Evolutionary conservation across 352 stramenopile species (phyloP).

Genomic region (Phytophthora cryptogea): DNA sequence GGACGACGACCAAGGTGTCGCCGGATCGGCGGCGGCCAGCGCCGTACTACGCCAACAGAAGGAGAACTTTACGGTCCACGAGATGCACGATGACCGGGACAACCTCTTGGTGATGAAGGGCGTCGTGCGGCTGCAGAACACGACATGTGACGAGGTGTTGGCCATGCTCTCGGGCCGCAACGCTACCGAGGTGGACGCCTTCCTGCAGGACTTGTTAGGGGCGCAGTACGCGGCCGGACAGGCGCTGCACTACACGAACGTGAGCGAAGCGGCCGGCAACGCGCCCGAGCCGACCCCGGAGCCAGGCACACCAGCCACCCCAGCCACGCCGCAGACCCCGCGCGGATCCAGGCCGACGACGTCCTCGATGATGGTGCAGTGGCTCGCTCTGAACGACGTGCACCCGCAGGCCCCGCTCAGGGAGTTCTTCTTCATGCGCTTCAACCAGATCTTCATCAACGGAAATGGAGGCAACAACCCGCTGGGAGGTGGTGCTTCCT

Average conservation of each 20-base stretch:
- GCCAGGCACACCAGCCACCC: slow-evolving; percentile 28
- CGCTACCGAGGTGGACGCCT: slow-evolving; percentile 48
- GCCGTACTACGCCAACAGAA: slow-evolving; percentile 72
- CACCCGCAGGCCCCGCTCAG: slow-evolving; percentile 59
- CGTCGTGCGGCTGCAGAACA: slow-evolving; percentile 68
- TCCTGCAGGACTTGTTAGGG: slow-evolving; percentile 64
- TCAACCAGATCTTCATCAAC: slow-evolving; percentile 60
- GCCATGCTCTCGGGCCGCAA: slow-evolving; percentile 55
- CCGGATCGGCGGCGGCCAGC: slow-evolving; percentile 30
- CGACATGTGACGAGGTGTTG: slow-evolving; percentile 72
- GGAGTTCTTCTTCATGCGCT: slow-evolving; percentile 85
- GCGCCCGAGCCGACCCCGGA: slow-evolving; percentile 28
- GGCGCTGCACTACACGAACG: slow-evolving; percentile 58
- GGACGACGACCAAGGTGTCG: slow-evolving; percentile 59
- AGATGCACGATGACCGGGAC: slow-evolving; percentile 58
- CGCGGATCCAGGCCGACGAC: slow-evolving; percentile 25
- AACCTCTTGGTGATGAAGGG: slow-evolving; percentile 73
- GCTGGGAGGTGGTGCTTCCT: slow-evolving; percentile 38
- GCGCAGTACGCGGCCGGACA: slow-evolving; percentile 59
- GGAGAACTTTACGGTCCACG: slow-evolving; percentile 80
- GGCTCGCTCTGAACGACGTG: slow-evolving; percentile 71
- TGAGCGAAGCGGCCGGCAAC: slow-evolving; percentile 31
- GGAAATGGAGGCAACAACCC: slow-evolving; percentile 39
- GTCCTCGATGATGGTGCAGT: slow-evolving; percentile 60
- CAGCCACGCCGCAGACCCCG: slow-evolving; percentile 27